Percentiles rank a stretch among this genome's conserved stretches.
These are phyloP conservation scores for Alternaria gaisen DNA, from an alignment of 2,329 filamentous ascomycete genomes.

Conservation along the genomic window DNA sequence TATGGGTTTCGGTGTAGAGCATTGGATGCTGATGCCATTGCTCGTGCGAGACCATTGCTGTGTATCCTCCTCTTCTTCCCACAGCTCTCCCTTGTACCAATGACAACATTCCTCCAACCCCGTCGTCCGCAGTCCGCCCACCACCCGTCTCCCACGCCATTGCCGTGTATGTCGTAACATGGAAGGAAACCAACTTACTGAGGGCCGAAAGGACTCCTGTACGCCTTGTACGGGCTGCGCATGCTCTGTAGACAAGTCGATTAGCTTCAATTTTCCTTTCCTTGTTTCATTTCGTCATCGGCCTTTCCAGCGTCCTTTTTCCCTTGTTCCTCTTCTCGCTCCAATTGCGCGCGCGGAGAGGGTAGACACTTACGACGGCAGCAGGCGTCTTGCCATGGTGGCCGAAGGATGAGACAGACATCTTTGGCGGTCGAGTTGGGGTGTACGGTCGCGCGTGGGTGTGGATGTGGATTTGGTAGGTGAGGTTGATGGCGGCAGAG, in stretches of 20 bases:
- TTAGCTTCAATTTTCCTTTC: slow-evolving; percentile 26
- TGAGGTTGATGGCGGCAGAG: slow-evolving; percentile 14
- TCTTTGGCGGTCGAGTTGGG: slow-evolving; percentile 22
- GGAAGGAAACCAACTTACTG: slow-evolving; percentile 56
- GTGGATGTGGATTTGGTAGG: slow-evolving; percentile 18
- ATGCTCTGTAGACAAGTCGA: slow-evolving; percentile 27
- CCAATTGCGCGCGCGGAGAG: not conserved
- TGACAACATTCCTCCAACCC: too few species aligned
- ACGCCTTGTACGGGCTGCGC: slow-evolving; percentile 58
- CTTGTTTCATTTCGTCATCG: slow-evolving; percentile 3
- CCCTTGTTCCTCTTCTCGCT: not conserved
- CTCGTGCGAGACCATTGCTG: not conserved
- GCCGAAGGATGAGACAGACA: slow-evolving; percentile 28
- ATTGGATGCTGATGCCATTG: not conserved
- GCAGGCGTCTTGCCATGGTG: slow-evolving; percentile 40
- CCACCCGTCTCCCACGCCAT: not conserved
- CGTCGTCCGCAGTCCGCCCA: not conserved
- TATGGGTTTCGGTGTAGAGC: not conserved
- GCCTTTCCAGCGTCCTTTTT: not conserved
- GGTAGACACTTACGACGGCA: slow-evolving; percentile 35
- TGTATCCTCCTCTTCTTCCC: slow-evolving; percentile 2
- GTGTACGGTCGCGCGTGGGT: slow-evolving; percentile 18
- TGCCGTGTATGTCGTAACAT: slow-evolving; percentile 5
- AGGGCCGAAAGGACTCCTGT: slow-evolving; percentile 66
- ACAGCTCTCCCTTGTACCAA: not conserved